Evolutionary conservation across 495 filamentous ascomycete genomes (phyloP), one percentile per base, ranked within the genome.

Genomic region (Viridothelium virens): DNA sequence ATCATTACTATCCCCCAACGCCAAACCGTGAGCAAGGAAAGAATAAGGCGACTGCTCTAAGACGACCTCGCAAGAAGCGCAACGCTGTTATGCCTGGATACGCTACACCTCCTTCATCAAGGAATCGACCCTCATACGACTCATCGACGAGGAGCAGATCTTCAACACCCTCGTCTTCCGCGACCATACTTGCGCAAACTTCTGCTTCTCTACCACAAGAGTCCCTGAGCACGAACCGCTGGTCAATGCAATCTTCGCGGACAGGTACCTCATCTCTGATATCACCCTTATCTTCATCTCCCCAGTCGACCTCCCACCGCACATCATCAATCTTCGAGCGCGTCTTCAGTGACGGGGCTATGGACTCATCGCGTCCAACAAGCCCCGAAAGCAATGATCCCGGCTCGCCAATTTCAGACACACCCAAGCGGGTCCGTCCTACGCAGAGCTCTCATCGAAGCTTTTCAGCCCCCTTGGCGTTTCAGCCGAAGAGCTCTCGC

Each of bases 281-380:
- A 0, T 91, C 90, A 10, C 93, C 92, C 0, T 77, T 86, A n/a
- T 86, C 91, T 3, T 91, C 85, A 72, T 96, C 92, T 2, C 92
- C 93, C 3, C 82, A 82, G 34, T 93, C 91, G 2, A 85, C 81
- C 16, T 87, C 73, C 4, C 70, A 86, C 72, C 83, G 87, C 14
- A 85, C 85, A 31, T 89, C 90, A 7, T 88, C 85, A 0, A 78
- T 96, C 56, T 96, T 96, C 70, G 92, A 97, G 70, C 80, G 85
- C 6, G 72, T 74, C 1, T 79, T 79, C 66, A 76, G 75, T 64
- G 76, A 77, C 66, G 74, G 79, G 31, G 81, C 86, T 65, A 78
- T 78, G 61, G 77, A 82, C 39, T 84, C 79, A 69, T 91, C 83
- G 18, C 83, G 82, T 62, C 88, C 91, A 1, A 89, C 85, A 0